phyloP scores from a whole-genome alignment of 176 grass and related monocot species.

The Oropetium thomaeum region DNA sequence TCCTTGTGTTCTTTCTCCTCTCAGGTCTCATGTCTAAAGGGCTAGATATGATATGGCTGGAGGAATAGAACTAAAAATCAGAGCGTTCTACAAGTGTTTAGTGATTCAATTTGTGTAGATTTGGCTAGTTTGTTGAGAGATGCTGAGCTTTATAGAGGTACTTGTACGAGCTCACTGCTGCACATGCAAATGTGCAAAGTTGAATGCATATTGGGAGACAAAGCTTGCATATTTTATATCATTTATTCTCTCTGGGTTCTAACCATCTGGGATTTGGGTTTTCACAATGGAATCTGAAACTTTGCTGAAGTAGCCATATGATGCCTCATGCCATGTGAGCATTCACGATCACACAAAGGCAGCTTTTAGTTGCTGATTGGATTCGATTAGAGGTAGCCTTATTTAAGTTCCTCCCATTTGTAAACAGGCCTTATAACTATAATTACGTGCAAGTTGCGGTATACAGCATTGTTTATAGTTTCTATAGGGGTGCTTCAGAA shows the following conservation, averaged over 20 bases:
- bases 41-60: slow-evolving; percentile 18
- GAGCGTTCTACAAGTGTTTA: background rate
- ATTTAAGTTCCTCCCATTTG: slow-evolving; percentile 17
- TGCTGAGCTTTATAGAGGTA: slow-evolving; percentile 31
- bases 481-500: slow-evolving; percentile 29
- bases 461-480: slow-evolving; percentile 36
- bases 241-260: slow-evolving; percentile 15
- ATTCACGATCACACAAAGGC: slow-evolving; percentile 20
- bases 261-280: slow-evolving; percentile 24
- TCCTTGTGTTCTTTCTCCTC: slow-evolving; percentile 30
- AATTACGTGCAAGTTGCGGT: slow-evolving; percentile 37
- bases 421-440: slow-evolving; percentile 5
- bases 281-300: slow-evolving; percentile 29
- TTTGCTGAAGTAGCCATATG: slow-evolving; percentile 16
- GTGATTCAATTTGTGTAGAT: slow-evolving; percentile 28
- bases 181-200: slow-evolving; percentile 32
- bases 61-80: background rate
- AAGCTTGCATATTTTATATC: slow-evolving; percentile 27
- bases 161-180: slow-evolving; percentile 11
- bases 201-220: slow-evolving; percentile 35
- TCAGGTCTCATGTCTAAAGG: slow-evolving; percentile 30
- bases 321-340: slow-evolving; percentile 26
- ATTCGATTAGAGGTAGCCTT: slow-evolving; percentile 27
- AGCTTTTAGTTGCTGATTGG: slow-evolving; percentile 25
- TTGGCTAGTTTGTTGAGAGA: slow-evolving; percentile 35